Conservation (phyloP, 208 protist genomes). For the Acanthamoeba healyi region DNA sequence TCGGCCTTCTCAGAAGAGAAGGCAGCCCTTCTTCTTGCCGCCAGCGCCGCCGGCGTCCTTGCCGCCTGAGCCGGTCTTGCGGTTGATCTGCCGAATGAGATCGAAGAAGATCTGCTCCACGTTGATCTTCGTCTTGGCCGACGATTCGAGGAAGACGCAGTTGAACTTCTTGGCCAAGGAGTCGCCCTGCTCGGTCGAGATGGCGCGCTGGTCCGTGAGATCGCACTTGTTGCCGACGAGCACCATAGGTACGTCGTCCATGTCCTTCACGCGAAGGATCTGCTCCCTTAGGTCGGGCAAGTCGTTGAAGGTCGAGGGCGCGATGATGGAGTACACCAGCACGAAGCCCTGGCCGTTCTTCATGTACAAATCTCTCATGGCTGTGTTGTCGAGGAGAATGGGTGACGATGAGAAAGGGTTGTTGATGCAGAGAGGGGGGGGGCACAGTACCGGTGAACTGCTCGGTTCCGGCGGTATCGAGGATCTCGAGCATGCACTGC, state of each 20-base stretch:
- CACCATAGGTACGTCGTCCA: constrained; percentile 85
- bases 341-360: constrained; percentile 88
- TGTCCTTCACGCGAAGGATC: constrained; percentile 91
- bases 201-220: constrained; percentile 85
- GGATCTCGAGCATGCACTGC: constrained; percentile 85
- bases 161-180: constrained; percentile 85
- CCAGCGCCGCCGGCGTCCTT: constrained; percentile 2
- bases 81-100: constrained; percentile 85
- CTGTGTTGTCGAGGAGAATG: too few species aligned
- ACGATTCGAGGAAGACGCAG: constrained; percentile 79
- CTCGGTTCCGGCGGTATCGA: constrained; percentile 72
- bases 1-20: constrained; percentile 52
- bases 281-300: constrained; percentile 89
- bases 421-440: background rate
- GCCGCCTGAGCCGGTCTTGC: constrained; percentile 9
- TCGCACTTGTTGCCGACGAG: constrained; percentile 91
- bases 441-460: constrained; percentile 32
- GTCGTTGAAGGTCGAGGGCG: constrained; percentile 88
- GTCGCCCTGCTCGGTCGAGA: constrained; percentile 86
- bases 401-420: background rate
- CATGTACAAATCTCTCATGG: constrained; percentile 89
- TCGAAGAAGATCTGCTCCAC: constrained; percentile 90
- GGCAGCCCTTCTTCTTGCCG: constrained; percentile 66
- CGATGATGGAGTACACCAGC: constrained; percentile 87
- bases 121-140: constrained; percentile 90